Evolutionary conservation across 805 yeast species (phyloP), one percentile per base, ranked within the genome.

Genomic region (Wickerhamomyces canadensis): DNA sequence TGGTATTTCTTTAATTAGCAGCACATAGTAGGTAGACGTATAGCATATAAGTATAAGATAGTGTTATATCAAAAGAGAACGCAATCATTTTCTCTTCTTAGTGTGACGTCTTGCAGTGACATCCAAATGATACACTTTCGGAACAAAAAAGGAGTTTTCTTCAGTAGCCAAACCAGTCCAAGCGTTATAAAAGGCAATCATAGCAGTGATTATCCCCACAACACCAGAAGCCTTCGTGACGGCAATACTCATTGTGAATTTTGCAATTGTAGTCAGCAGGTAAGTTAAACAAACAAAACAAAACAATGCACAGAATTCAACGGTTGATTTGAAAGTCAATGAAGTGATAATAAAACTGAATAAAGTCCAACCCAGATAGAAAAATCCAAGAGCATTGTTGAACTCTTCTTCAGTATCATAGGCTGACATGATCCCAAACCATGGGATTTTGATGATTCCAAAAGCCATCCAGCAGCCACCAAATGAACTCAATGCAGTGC

Each of bases 161-260:
- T 62, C 64, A 42, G 72, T 82, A 22, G 85, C 77, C 25, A 76
- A 56, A 68, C 86, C 87, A 4, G 84, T 82, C 45, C 66, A 78
- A 6, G 86, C 85, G 52, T 80, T 79, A 52, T 78, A 80, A 80
- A 80, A 80, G 1, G 82, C 83, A 35, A 76, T 57, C 42, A 78
- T 65, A 0, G 84, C 71, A 23, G 79, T 72, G 8, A 80, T 62
- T 16, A 80, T 64, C 31, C 85, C 87, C n/a, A 74, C 33, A 15
- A 76, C 69, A 47, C 88, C 88, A 31, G 79, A 85, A 7, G 81
- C 84, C 38, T 53, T 64, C 2, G 61, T 58, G 37, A 65, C 60
- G 19, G 47, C 49, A 2, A 47, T 39, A 21, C 60, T 59, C n/a
- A 58, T 60, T 6, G 70, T 69, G 35, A 77, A 62, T 36, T 70